A percentile compares a stretch with the other conserved stretches of the same genome.
phyloP scores from a whole-genome alignment of 2,329 filamentous ascomycete species.

The Davidsoniella virescens region DNA sequence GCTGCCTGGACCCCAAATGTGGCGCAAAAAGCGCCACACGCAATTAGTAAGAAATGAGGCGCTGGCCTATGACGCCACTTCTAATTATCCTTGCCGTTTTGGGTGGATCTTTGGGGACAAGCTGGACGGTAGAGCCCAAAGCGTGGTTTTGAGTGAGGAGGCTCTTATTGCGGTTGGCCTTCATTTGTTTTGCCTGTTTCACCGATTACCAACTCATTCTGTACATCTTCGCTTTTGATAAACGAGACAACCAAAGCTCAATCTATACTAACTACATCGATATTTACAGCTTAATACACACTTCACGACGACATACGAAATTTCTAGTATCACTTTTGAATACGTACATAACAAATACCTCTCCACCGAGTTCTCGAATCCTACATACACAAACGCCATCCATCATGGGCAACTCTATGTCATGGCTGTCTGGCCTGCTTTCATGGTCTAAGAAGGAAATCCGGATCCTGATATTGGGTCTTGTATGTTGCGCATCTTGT shows the following conservation, averaged over 20 bases:
- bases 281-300: slow-evolving; percentile 2
- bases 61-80: slow-evolving; percentile 5
- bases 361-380: too few relatives aligned
- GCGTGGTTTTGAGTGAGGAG: slow-evolving; percentile 5
- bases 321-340: too few relatives aligned
- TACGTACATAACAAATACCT: too few relatives aligned
- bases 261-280: too few relatives aligned
- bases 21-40: slow-evolving; percentile 5
- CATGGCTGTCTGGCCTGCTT: slow-evolving; percentile 55
- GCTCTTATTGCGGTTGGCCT: slow-evolving; percentile 3
- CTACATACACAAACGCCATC: neutral
- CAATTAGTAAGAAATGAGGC: slow-evolving; percentile 1
- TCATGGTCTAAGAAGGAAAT: slow-evolving; percentile 91
- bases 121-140: slow-evolving; percentile 4
- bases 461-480: slow-evolving; percentile 80
- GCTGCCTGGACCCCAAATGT: neutral
- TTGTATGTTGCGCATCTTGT: slow-evolving; percentile 41
- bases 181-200: slow-evolving; percentile 5
- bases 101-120: slow-evolving; percentile 2
- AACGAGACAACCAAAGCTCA: too few relatives aligned
- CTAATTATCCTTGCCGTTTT: neutral
- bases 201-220: slow-evolving; percentile 4
- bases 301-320: too few relatives aligned
- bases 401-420: slow-evolving; percentile 45
- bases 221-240: neutral